Evolutionary conservation across 164 flowering plant genomes (phyloP), one percentile per base, ranked within the genome.

Genomic region (Aristolochia californica): DNA sequence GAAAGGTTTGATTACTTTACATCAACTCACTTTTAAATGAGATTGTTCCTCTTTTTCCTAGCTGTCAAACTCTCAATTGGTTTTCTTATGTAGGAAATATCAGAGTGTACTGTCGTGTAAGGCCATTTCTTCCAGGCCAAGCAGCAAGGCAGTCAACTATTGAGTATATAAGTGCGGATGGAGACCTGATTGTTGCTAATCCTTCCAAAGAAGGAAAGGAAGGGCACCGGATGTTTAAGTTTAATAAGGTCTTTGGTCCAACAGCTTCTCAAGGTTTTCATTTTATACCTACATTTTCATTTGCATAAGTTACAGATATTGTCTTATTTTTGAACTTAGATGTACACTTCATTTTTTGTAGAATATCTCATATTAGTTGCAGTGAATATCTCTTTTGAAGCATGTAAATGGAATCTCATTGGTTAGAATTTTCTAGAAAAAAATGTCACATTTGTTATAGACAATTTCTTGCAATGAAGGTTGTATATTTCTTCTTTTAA

Each of bases 101-200:
- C 28, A 78, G 99, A 77, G 97, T 93, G 2, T 89, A 89, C 63
- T 93, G 97, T 58, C 88, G 99, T 26, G 75, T 93, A 55, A 80
- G 96, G 62, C 99, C 99, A 55, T 87, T 93, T 70, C 96, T 84
- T 66, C 72, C 75, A 1, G 91, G 95, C 27, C 90, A 89, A 72
- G 79, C 66, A 58, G 64, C 55, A 68, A 93, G 82, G 66, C 85
- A 76, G 45, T 83, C 97, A 22, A 78, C 83, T 23, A 72, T 93
- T 5, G 90, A 93, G 48, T 82, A 80, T 48, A 75, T 84, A 62
- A 97, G 96, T 60, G 99, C 89, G 38, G 78, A 89, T 75, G 96
- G 97, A 51, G 97, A 93, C 57, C 62, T 93, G 66, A 79, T 84
- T 60, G 78, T 93, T 60, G 65, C 66, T 14, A 89, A 89, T 77